These are phyloP conservation scores for Trametes cingulata DNA, from an alignment of 768 basidiomycete genomes.

Conservation along the genomic window DNA sequence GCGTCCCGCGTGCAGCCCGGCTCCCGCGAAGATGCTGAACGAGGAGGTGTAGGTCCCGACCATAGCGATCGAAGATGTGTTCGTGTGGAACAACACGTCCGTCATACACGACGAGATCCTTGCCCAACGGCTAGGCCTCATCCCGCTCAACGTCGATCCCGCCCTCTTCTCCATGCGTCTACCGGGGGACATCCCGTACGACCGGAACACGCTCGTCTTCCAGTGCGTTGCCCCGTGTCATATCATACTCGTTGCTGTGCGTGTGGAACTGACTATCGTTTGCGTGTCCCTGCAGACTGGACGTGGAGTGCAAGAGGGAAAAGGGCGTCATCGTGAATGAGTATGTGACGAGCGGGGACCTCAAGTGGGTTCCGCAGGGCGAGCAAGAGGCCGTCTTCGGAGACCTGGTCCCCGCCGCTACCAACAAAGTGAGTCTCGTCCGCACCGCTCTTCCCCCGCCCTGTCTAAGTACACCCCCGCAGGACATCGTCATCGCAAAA, in stretches of 20 bases:
- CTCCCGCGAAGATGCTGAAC: neutral
- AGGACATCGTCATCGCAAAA: conserved; percentile 87
- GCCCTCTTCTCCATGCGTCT: conserved; percentile 58
- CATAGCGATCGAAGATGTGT: conserved; percentile 87
- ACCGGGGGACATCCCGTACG: conserved; percentile 57
- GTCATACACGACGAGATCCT: conserved; percentile 94
- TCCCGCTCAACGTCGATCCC: conserved; percentile 89
- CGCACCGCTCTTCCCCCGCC: too few relatives aligned
- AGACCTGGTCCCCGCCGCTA: conserved; percentile 52
- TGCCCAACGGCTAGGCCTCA: conserved; percentile 86
- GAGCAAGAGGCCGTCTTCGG: conserved; percentile 69
- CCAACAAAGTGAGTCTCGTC: conserved; percentile 44
- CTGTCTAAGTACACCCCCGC: too few relatives aligned
- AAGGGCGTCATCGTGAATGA: conserved; percentile 42
- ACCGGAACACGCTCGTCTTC: conserved; percentile 92
- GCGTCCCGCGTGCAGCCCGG: conserved; percentile 24
- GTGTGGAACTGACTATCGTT: neutral
- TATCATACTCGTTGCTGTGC: neutral
- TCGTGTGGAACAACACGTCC: conserved; percentile 92
- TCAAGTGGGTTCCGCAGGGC: conserved; percentile 81
- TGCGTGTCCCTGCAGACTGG: conserved; percentile 43
- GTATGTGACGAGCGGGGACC: conserved; percentile 57
- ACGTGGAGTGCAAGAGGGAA: conserved; percentile 61
- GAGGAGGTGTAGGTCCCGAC: conserved; percentile 73
- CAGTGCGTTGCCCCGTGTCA: conserved; percentile 34